Conservation (phyloP, 176 grass and related monocot genomes). For the Saccharum spontaneum region DNA sequence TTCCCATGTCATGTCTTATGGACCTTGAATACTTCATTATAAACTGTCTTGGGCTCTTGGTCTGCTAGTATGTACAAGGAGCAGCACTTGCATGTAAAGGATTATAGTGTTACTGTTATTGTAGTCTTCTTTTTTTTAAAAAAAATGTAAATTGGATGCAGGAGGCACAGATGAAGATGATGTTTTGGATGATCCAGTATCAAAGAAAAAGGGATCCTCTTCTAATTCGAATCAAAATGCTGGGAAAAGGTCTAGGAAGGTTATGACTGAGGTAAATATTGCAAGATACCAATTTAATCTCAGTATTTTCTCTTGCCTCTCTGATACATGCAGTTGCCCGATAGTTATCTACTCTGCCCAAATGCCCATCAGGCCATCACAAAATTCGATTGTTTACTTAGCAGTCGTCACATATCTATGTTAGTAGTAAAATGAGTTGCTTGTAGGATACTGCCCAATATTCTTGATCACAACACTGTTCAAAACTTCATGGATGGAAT, state of each 20-base stretch:
- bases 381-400: neutral
- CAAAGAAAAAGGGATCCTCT: slow-evolving; percentile 51
- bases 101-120: neutral
- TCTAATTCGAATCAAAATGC: slow-evolving; percentile 47
- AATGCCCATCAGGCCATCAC: neutral
- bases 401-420: neutral
- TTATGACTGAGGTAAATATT: slow-evolving; percentile 72
- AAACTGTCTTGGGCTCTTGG: neutral
- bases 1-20: slow-evolving; percentile 8
- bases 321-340: neutral
- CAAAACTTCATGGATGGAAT: neutral
- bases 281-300: neutral
- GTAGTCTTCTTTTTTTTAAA: neutral
- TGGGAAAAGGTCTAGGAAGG: slow-evolving; percentile 60
- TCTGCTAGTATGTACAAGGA: neutral
- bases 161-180: slow-evolving; percentile 53
- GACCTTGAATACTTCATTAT: neutral
- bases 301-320: neutral
- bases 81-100: neutral
- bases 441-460: neutral
- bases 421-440: neutral
- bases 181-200: slow-evolving; percentile 30
- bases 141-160: slow-evolving; percentile 42
- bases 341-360: neutral
- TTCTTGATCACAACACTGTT: neutral